Conservation (phyloP, 2,329 filamentous ascomycete species). For the Penicillium expansum region DNA sequence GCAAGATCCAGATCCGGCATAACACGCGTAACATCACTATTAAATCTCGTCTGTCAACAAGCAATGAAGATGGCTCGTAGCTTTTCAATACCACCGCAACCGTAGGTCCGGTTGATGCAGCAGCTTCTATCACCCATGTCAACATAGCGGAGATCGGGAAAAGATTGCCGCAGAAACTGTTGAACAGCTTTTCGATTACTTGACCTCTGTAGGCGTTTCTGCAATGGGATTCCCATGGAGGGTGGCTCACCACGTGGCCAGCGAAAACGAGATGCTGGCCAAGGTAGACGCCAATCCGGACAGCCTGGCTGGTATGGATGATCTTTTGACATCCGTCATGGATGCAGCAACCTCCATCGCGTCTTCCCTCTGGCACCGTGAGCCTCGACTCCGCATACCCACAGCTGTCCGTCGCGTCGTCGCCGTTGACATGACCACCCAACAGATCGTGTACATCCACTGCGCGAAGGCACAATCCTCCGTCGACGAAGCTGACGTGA, state of each 20-base stretch:
- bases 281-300: neutral
- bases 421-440: neutral
- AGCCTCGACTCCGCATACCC: neutral
- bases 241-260: neutral
- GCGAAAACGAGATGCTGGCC: neutral
- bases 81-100: neutral
- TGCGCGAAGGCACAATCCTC: neutral
- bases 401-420: neutral
- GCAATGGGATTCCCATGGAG: neutral
- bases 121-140: neutral
- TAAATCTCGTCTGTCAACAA: neutral
- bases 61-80: neutral
- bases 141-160: neutral
- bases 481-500: neutral
- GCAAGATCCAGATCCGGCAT: neutral
- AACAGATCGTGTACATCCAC: neutral
- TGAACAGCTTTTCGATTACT: neutral
- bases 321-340: neutral
- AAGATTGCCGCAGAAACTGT: neutral
- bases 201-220: neutral
- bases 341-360: neutral
- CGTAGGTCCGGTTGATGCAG: neutral
- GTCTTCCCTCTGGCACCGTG: neutral
- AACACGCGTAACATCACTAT: neutral
- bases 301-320: neutral